Base-by-base conservation (phyloP, 1,284 basidiomycete genomes). In the Paramarasmius palmivorus region DNA sequence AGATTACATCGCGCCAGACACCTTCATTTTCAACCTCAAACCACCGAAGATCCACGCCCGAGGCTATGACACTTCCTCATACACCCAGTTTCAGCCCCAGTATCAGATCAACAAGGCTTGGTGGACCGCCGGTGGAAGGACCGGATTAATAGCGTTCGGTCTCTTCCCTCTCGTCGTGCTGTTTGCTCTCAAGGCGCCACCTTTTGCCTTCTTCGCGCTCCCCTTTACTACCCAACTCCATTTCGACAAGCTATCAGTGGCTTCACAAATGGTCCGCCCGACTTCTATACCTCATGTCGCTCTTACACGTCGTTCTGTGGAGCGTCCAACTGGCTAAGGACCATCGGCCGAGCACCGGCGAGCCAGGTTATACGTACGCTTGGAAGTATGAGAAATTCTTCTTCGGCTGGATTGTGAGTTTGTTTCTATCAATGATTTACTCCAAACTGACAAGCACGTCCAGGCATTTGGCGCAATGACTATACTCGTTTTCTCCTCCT, bases 151-250 rank as follows among this genome's bases (percentile, higher is more conserved):
- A 53, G 84, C 89, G 2, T 93, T 92, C 63, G 84, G 90, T 1
- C 76, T 94, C 26, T 76, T 91, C 26, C 92, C 92, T 0, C 77
- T 94, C 15, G 84, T 84, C 52, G 76, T 94, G 52, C 74, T 93
- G 9, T 79, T 93, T 54, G 91, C 87, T 2, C 78, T 94, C 66
- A 94, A 93, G 68, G 78, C 88, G 3, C 85, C 88, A 10, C 93
- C 93, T 0, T 88, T 93, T 62, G 92, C 91, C 47, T 63, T 93
- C 41, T 83, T 93, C 61, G 83, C 91, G n/a, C 74, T 88, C 22
- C 81, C 84, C 0, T 81, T 82, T 57, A 76, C 88, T 55, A 81
- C 84, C 22, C 83, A 90, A 50, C 68, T 92, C 32, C 82, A 86
- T 60, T 88, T 90, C 61, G 92, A 95, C 73, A 90, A 92, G 62